Evolutionary conservation across 192 early-diverging fungal species (phyloP).

Genomic region (Phlyctochytrium bullatum): DNA sequence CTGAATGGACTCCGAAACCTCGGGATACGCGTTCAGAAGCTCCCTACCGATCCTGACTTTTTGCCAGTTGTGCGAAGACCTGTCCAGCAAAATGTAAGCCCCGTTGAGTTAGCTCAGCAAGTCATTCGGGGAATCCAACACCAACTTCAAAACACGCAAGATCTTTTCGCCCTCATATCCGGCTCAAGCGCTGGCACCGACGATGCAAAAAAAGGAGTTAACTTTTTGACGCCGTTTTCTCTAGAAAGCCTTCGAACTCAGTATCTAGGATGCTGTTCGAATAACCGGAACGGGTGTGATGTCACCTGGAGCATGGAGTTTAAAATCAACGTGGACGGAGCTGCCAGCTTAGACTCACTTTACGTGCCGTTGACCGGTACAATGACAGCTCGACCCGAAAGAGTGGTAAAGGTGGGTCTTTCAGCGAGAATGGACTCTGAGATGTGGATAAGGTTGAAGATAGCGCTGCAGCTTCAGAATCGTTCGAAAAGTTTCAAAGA

Average conservation of each 20-base stretch:
- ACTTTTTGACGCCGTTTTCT: not conserved
- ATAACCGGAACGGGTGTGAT: slow-evolving; percentile 21
- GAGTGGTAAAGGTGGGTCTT: not conserved
- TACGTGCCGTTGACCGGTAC: slow-evolving; percentile 8
- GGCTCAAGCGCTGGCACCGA: not conserved
- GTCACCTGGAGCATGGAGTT: slow-evolving; percentile 21
- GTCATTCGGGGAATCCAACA: slow-evolving; percentile 19
- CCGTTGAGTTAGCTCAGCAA: slow-evolving; percentile 21
- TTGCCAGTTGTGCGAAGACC: slow-evolving; percentile 4
- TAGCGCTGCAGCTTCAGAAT: not conserved
- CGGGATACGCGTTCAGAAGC: slow-evolving; percentile 4
- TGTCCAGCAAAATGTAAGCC: not conserved
- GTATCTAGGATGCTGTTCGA: slow-evolving; percentile 20
- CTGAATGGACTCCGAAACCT: slow-evolving; percentile 12
- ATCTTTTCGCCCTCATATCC: slow-evolving; percentile 23
- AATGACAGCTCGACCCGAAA: not conserved
- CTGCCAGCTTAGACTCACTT: not conserved
- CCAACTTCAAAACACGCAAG: slow-evolving; percentile 25
- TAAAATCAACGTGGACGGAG: not conserved
- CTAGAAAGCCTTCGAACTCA: not conserved
- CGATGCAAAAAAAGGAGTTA: not conserved
- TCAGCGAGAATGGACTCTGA: not conserved
- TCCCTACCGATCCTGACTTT: slow-evolving; percentile 4
- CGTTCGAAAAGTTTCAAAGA: not conserved
- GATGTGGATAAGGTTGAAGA: not conserved